Percentiles rank a stretch among this genome's conserved stretches.
Conservation (phyloP, 2,329 filamentous ascomycete species). For the Lojkania enalia region DNA sequence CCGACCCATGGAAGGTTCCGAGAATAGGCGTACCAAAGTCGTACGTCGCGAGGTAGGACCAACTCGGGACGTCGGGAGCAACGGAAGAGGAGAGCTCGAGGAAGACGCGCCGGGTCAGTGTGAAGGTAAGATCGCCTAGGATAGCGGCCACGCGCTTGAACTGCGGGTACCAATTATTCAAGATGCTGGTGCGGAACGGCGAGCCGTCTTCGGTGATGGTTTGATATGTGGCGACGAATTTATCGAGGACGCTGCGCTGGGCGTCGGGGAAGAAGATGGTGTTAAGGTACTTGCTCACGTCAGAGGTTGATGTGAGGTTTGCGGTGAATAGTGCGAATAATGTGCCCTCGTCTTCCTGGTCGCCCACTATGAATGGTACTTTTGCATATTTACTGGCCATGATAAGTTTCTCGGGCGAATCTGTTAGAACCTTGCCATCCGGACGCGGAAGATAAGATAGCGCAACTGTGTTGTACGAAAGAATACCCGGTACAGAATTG, state of each 20-base stretch:
- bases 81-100: constrained; percentile 53
- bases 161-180: constrained; percentile 75
- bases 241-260: constrained; percentile 54
- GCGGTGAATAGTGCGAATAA: constrained; percentile 70
- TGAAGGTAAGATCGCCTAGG: constrained; percentile 76
- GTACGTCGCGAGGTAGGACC: constrained; percentile 77
- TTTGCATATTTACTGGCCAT: constrained; percentile 58
- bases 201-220: constrained; percentile 62
- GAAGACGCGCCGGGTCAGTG: constrained; percentile 68
- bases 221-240: constrained; percentile 66
- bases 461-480: constrained; percentile 69
- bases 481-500: constrained; percentile 69
- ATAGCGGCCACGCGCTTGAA: constrained; percentile 78
- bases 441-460: constrained; percentile 76
- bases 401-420: constrained; percentile 65
- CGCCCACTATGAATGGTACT: constrained; percentile 68
- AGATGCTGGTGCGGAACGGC: constrained; percentile 68
- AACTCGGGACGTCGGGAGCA: constrained; percentile 64
- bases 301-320: constrained; percentile 65
- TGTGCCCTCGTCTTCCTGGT: constrained; percentile 81
- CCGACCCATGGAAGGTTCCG: constrained; percentile 75
- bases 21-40: constrained; percentile 70
- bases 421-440: constrained; percentile 64
- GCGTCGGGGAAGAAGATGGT: constrained; percentile 65
- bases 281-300: constrained; percentile 65